These are phyloP conservation scores for Chenopodium album DNA, from an alignment of 148 eudicot species.

Conservation along the genomic window DNA sequence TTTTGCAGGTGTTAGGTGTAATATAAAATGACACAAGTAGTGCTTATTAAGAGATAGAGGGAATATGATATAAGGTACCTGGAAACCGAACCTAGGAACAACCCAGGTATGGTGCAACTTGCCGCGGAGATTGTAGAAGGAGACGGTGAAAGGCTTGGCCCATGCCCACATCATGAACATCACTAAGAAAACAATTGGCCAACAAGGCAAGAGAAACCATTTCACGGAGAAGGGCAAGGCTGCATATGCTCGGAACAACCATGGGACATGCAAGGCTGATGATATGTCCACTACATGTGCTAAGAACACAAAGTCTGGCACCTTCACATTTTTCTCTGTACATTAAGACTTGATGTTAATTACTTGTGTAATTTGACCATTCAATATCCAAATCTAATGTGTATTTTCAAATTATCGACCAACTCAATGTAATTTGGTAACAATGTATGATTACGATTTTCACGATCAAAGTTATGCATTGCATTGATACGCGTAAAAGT, in stretches of 20 bases:
- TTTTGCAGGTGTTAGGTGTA: too few relatives aligned
- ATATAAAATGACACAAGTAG: too few relatives aligned
- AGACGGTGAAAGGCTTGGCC: slow-evolving; percentile 44
- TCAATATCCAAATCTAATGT: too few relatives aligned
- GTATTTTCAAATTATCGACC: too few relatives aligned
- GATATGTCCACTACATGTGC: slow-evolving; percentile 67
- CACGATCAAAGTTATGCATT: too few relatives aligned
- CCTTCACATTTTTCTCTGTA: slow-evolving; percentile 51
- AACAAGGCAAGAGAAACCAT: slow-evolving; percentile 37
- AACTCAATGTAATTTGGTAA: too few relatives aligned
- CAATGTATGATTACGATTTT: too few relatives aligned
- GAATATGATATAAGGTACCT: slow-evolving; percentile 34
- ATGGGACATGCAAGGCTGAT: slow-evolving; percentile 57
- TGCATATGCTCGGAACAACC: slow-evolving; percentile 42
- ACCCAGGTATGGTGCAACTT: slow-evolving; percentile 64
- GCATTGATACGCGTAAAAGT: too few relatives aligned
- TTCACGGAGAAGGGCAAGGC: slow-evolving; percentile 43
- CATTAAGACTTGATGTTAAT: background rate
- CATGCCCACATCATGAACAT: slow-evolving; percentile 62
- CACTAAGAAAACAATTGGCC: slow-evolving; percentile 35
- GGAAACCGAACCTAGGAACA: slow-evolving; percentile 68
- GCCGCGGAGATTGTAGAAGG: slow-evolving; percentile 47
- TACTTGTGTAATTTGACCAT: too few relatives aligned
- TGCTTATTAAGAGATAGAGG: background rate
- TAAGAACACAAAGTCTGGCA: slow-evolving; percentile 77